phyloP scores from a whole-genome alignment of 805 yeast genomes.

The Pichia exigua region DNA sequence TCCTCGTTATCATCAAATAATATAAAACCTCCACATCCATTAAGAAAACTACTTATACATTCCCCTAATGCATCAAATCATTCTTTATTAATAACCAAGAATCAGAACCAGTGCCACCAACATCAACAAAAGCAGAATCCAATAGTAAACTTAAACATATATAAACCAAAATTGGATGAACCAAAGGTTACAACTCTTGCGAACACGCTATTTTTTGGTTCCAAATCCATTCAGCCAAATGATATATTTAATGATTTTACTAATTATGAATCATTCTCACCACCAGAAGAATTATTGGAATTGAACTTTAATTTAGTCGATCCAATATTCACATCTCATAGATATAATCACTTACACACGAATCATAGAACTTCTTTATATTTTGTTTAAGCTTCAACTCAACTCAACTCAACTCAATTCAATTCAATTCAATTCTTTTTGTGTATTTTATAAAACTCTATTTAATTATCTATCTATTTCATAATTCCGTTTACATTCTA shows the following conservation, averaged over 20 bases:
- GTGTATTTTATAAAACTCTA: background rate
- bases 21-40: slow-evolving; percentile 1
- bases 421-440: background rate
- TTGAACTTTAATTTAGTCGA: background rate
- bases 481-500: slow-evolving; percentile 15
- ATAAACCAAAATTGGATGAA: background rate
- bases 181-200: background rate
- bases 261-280: background rate
- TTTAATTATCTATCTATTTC: background rate
- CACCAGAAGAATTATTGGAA: background rate
- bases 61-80: background rate
- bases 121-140: background rate
- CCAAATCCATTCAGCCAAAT: background rate
- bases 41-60: slow-evolving; percentile 1
- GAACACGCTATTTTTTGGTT: background rate
- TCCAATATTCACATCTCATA: background rate
- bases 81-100: background rate
- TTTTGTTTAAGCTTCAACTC: slow-evolving; percentile 1
- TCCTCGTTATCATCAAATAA: background rate
- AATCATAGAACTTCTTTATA: slow-evolving; percentile 10
- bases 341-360: background rate
- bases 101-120: background rate
- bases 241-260: background rate
- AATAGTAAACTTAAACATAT: background rate
- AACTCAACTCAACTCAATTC: too few species aligned